Evolutionary conservation across 2,329 filamentous ascomycete species (phyloP).

Genomic region (Cercospora sojina): DNA sequence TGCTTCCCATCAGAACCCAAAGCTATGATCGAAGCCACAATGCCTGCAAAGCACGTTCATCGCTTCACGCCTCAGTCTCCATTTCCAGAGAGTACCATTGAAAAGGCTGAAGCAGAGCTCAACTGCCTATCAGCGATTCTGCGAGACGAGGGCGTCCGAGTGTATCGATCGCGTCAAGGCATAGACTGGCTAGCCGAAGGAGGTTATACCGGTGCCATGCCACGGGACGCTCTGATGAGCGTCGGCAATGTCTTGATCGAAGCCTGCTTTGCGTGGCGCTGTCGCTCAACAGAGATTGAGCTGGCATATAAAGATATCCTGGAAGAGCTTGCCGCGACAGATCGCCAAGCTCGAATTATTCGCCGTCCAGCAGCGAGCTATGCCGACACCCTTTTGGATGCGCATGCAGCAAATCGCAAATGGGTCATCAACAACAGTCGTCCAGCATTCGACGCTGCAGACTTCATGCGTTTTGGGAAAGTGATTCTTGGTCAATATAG

Average conservation of each 20-base stretch:
- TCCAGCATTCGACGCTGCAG: background rate
- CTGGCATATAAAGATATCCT: background rate
- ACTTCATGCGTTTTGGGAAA: background rate
- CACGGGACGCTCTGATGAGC: background rate
- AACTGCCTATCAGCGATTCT: background rate
- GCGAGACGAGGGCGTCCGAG: background rate
- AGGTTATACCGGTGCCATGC: background rate
- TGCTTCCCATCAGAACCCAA: background rate
- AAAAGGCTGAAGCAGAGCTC: background rate
- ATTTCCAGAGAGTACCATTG: background rate
- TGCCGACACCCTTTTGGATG: background rate
- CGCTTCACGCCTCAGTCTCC: background rate
- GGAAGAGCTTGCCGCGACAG: background rate
- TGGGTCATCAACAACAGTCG: background rate
- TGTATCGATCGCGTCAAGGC: background rate
- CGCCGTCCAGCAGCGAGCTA: background rate
- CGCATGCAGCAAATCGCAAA: background rate
- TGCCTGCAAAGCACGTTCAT: background rate
- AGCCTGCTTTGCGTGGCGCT: background rate
- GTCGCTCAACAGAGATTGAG: background rate
- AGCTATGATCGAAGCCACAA: background rate
- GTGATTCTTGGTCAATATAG: background rate
- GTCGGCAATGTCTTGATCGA: background rate
- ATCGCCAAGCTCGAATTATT: background rate
- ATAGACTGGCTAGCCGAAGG: background rate